These are phyloP conservation scores for Suhomyces maxii DNA, from an alignment of 1,139 yeast genomes.

Conservation along the genomic window DNA sequence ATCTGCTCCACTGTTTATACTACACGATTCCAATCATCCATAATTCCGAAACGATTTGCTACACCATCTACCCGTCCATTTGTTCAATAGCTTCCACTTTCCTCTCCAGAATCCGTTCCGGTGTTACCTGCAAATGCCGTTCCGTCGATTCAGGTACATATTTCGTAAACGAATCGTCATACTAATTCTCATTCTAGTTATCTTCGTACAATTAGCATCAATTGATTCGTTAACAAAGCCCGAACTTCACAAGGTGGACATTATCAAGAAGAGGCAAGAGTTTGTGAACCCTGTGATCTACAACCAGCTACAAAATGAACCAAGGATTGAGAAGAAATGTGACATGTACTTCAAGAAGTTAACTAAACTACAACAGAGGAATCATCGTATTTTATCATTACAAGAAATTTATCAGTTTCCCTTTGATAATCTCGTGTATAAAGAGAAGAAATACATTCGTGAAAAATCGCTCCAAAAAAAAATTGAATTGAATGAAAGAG, in stretches of 20 bases:
- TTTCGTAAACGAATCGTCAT: background rate
- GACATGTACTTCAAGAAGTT: conserved; percentile 11
- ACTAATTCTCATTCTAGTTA: background rate
- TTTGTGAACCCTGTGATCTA: background rate
- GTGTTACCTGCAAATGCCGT: background rate
- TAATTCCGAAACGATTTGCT: too few species aligned
- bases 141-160: background rate
- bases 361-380: background rate
- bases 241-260: background rate
- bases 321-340: conserved; percentile 15
- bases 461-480: conserved; percentile 13
- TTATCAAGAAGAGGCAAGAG: background rate
- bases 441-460: conserved; percentile 29
- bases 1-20: background rate
- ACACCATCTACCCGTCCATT: too few species aligned
- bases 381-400: conserved; percentile 14
- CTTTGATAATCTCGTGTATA: conserved; percentile 25
- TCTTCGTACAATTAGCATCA: background rate
- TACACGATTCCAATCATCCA: too few species aligned
- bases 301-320: background rate
- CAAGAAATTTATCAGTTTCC: conserved; percentile 18
- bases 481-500: conserved; percentile 15
- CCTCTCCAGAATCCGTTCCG: background rate
- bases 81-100: too few species aligned
- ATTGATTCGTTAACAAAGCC: background rate